A percentile compares a stretch with the other conserved stretches of the same genome.
phyloP scores from a whole-genome alignment of 768 basidiomycete species.

The Leucosporidium yakuticum region DNA sequence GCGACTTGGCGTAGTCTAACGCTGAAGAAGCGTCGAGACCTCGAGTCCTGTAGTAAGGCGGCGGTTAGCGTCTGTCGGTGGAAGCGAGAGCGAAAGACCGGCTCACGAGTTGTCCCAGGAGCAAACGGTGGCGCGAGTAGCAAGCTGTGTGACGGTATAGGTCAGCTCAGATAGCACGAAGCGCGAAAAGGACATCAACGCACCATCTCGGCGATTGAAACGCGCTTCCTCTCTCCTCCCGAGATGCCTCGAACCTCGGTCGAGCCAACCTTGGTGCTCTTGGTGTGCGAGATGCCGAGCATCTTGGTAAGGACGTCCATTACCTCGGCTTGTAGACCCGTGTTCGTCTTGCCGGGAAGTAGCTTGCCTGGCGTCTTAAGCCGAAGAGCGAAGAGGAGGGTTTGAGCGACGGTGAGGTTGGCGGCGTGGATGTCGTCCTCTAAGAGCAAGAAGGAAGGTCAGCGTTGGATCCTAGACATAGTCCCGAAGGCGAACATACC shows the following conservation, averaged over 20 bases:
- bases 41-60: slow-evolving; percentile 43
- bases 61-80: slow-evolving; percentile 51
- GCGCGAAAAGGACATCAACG: slow-evolving; percentile 14
- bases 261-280: slow-evolving; percentile 67
- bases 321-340: slow-evolving; percentile 40
- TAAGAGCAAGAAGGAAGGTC: slow-evolving; percentile 42
- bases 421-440: slow-evolving; percentile 78
- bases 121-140: slow-evolving; percentile 40
- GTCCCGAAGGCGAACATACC: too few relatives aligned
- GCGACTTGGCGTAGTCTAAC: slow-evolving; percentile 68
- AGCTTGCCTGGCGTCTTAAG: slow-evolving; percentile 46
- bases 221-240: slow-evolving; percentile 46
- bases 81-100: not conserved
- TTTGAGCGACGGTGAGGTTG: slow-evolving; percentile 49
- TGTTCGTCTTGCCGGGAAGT: slow-evolving; percentile 6
- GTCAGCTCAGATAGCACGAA: not conserved
- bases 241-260: slow-evolving; percentile 55
- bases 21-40: slow-evolving; percentile 66
- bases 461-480: too few relatives aligned
- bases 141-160: slow-evolving; percentile 39
- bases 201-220: slow-evolving; percentile 38
- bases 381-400: slow-evolving; percentile 53
- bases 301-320: slow-evolving; percentile 46
- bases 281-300: slow-evolving; percentile 67
- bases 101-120: slow-evolving; percentile 51